Base-by-base conservation (phyloP, 1,139 yeast species). In the Scheffersomyces titani region DNA sequence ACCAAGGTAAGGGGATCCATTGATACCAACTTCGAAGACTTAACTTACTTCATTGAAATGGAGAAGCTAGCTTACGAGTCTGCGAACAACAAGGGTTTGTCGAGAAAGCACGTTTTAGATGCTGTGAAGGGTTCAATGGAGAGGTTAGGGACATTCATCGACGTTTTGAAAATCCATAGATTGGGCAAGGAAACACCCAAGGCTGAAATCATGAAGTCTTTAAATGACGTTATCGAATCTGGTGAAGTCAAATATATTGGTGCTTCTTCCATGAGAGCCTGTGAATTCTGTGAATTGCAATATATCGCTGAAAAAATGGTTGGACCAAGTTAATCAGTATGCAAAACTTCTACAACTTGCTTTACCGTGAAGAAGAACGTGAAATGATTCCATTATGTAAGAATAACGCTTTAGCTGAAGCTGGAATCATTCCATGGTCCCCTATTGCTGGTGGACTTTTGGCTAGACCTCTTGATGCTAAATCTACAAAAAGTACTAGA, bases 351-450 rank as follows among this genome's bases (percentile, higher is more conserved):
- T 83, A 84, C 68, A 85, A 83, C 66, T 72, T 85, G 62, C 56
- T 85, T 6, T 77, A 83, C 67, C 74, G 90, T 24, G 89, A 85
- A 64, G 89, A 86, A 55, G 90, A 86, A 65, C 70, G 83, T 46
- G 89, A 86, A 63, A 77, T 85, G 83, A 82, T 76, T 61, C 85
- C 83, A 36, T 85, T 73, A 69, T 83, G 87, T 64, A 69, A 83
- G 6, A 67, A 72, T 3, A 63, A 63, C 51, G 67, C 61, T 7
- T 54, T 72, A 45, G 75, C 74, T 9, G 78, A 80, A 36, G 83
- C 82, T 40, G 85, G 84, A 0, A 55, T 82, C 45, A 75, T 81
- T 55, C 86, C 86, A 9, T 83, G 83, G 82, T 78, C 83, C 11
- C 85, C 86, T 18, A 69, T 76, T 59, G 84, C 83, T 7, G 67